Percentiles rank a stretch among this genome's conserved stretches.
These are phyloP conservation scores for Schizonepeta tenuifolia DNA, from an alignment of 257 asterid genomes.

Conservation along the genomic window DNA sequence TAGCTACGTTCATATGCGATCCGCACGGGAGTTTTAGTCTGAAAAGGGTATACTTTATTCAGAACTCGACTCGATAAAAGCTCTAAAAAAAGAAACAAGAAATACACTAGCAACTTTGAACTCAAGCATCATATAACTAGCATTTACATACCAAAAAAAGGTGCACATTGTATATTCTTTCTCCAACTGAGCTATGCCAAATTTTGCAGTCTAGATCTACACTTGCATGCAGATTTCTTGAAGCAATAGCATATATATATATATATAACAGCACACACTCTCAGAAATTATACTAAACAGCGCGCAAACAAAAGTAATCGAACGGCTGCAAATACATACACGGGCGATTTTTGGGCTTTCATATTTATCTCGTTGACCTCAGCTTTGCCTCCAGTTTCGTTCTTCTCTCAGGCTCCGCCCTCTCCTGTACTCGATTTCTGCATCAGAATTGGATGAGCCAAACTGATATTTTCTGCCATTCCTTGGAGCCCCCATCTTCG, in stretches of 20 bases:
- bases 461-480: constrained; percentile 58
- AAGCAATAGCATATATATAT: constrained; percentile 10
- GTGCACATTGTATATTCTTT: constrained; percentile 30
- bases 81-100: neutral
- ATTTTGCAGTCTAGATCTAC: constrained; percentile 13
- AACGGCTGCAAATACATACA: constrained; percentile 36
- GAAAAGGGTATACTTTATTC: too few species aligned
- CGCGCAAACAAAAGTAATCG: constrained; percentile 12
- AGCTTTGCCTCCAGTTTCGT: constrained; percentile 42
- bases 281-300: constrained; percentile 4
- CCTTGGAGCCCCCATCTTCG: constrained; percentile 63
- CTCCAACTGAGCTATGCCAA: constrained; percentile 23
- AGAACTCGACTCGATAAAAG: too few species aligned
- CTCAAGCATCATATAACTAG: constrained; percentile 17
- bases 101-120: constrained; percentile 4
- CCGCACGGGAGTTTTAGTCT: too few species aligned
- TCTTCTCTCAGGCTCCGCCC: constrained; percentile 85
- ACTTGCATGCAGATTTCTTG: constrained; percentile 29
- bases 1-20: too few species aligned
- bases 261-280: constrained; percentile 16
- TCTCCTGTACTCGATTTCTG: constrained; percentile 93
- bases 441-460: constrained; percentile 88
- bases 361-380: constrained; percentile 45
- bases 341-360: constrained; percentile 14
- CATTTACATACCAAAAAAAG: constrained; percentile 34